These are phyloP conservation scores for Lactarius sp. DNA, from an alignment of 768 basidiomycete species.

Conservation along the genomic window DNA sequence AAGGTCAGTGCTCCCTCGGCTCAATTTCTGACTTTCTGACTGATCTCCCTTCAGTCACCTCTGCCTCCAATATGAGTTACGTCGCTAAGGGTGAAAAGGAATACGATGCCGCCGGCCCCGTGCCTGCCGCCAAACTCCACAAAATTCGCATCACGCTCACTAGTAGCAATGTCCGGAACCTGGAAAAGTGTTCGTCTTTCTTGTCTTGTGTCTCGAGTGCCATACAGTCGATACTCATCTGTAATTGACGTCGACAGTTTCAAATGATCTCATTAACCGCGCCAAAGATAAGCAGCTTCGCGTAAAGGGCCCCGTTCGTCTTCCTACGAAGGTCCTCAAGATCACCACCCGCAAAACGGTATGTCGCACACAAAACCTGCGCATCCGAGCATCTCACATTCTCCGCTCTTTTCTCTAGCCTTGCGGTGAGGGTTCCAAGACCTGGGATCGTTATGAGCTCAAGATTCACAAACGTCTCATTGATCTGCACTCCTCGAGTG, in stretches of 20 bases:
- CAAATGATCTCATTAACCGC: conserved; percentile 91
- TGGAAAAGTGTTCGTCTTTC: conserved; percentile 84
- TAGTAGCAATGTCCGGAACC: conserved; percentile 94
- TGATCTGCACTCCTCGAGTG: conserved; percentile 96
- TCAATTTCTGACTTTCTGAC: not conserved
- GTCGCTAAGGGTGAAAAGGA: conserved; percentile 99
- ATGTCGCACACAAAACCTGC: conserved; percentile 31
- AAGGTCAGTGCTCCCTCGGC: conserved; percentile 6
- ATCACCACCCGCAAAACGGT: conserved; percentile 99
- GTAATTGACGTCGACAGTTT: conserved; percentile 53
- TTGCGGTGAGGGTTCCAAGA: conserved; percentile 99
- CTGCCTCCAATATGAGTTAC: conserved; percentile 77
- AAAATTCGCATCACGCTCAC: conserved; percentile 99
- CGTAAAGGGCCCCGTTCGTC: conserved; percentile 97
- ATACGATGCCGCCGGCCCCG: conserved; percentile 87
- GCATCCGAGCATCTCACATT: not conserved
- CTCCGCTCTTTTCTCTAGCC: conserved; percentile 46
- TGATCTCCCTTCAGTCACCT: conserved; percentile 44
- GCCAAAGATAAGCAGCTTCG: conserved; percentile 99
- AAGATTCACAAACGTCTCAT: conserved; percentile 99
- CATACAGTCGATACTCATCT: not conserved
- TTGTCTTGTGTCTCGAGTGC: not conserved
- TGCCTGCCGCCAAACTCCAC: conserved; percentile 90
- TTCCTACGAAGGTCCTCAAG: conserved; percentile 98
- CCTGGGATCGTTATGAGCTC: conserved; percentile 99